Base-by-base conservation (phyloP, 73 alveolate species). In the Uronychia binucleata region DNA sequence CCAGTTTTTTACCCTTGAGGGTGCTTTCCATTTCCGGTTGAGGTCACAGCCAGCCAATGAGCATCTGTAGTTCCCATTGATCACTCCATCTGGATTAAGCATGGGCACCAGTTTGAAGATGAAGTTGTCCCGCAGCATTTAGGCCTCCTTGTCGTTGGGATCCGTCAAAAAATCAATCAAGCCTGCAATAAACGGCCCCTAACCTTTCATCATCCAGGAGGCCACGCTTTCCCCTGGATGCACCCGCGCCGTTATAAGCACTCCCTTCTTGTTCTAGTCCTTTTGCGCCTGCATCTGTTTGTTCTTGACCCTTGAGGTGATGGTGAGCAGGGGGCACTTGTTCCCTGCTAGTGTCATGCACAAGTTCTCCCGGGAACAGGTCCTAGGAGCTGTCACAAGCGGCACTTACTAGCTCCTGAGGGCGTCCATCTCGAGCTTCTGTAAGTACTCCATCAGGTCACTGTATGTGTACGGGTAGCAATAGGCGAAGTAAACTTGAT, bases 61-160 rank as follows among this genome's bases (percentile, higher is more conserved):
- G 84, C 98, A 95, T 58, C 99, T 85, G 34, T 97, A 97, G 85
- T 97, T 96, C 32, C 99, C 99, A 58, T 95, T 96, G 74, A 96
- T 93, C 34, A 96, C 99, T 0, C 99, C 99, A 86, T 97, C 99
- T 1, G 98, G 98, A 84, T 97, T 97, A 67, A 97, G 91, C 99
- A 97, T 97, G 29, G 99, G 99, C 19, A 97, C 94, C 30, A 95
- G 85, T 91, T 95, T 95, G 88, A 95, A 92, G 5, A 95, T 88
- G 86, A 88, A 95, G 75, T 93, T 88, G 76, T 95, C 95, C 74
- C 98, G 81, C 59, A 95, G 89, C 83, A 91, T 75, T 82, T 90
- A 87, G 0, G 98, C 98, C 78, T 95, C 97, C 27, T 90, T 94
- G 57, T 77, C 31, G 32, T 32, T 33, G 26, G 85, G 90, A 85